Base-by-base conservation (phyloP, 2,329 filamentous ascomycete species). In the Trichoderma sp. region DNA sequence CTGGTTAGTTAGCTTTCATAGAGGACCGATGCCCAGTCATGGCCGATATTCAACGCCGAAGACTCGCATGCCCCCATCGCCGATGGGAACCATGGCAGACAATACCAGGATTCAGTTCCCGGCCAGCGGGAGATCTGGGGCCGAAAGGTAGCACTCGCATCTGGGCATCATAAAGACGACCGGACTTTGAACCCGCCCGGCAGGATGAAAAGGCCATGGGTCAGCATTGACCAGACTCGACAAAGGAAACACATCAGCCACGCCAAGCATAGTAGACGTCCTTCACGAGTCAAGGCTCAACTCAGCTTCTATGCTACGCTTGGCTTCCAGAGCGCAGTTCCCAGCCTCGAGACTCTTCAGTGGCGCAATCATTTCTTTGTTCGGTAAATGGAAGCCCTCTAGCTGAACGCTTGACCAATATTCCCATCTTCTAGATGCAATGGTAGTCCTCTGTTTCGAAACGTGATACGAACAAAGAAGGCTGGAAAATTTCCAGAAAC, bases 241-340 rank as follows among this genome's bases (percentile, higher is more conserved):
- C n/a, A 28, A 9, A 69, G 39, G 34, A 61, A 61, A 51, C n/a
- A 34, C 56, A 43, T 60, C 39, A 47, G 36, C 36, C 26, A 39
- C 28, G 64, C 57, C 57, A 58, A 34, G 36, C 66, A 14, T 9
- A 24, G 18, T 34, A 14, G 21, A 61, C 18, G 39, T 15, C 28
- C 61, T 30, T 53, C 18, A 62, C 39, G 66, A 69, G 66, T 69
- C 66, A 69, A 69, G 66, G 28, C 57, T 62, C 39, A 14, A 14
- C 15, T 30, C 39, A 60, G 30, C 34, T 28, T 68, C 53, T 28
- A 32, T 43, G 34, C 15, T 21, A 32, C 47, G 65, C 24, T 28
- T 60, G 56, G 21, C 14, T 47, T 51, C 21, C 8, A 5, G 12
- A 51, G 66, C 56, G 56, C 15, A 61, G 28, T 34, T 34, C 14